Evolutionary conservation across 371 early-diverging fungal species (phyloP), one percentile per base, ranked within the genome.

Genomic region (Apophysomyces sp.): DNA sequence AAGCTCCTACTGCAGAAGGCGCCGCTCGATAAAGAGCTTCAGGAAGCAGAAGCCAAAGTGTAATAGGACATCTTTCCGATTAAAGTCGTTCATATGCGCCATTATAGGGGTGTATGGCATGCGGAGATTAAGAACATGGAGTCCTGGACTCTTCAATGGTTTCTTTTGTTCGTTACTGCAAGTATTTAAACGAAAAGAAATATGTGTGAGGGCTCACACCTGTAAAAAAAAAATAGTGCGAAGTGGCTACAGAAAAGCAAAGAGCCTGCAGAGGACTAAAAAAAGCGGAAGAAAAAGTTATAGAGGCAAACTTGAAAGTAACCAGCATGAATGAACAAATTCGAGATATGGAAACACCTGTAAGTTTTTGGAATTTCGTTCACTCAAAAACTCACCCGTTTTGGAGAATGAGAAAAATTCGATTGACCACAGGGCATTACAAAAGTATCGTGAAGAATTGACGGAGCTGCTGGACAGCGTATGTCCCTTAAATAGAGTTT

Each of bases 381-480:
- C 21, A 44, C 26, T 53, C 26, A 27, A 24, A 53, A 39, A 21
- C 49, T 44, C 32, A 31, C 15, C 18, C 34, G 16, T 61, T 16
- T 34, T 52, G 7, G 28, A 67, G 65, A 73, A 73, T 44, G 81
- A 81, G 31, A 81, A 81, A 39, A 59, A 76, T 56, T 60, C 68
- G 5, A 60, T 78, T 13, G 81, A 81, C 44, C 62, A 75, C 28
- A 71, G 81, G 40, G 51, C 63, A 15, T 61, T 81, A 16, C 53
- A 65, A 56, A 77, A 72, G n/a, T 78, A 76, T 53, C 78, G 81
- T 61, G 75, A 78, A 55, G 77, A 81, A 26, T 16, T 77, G 21
- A 67, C 65, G 8, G 62, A 63, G 40, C 60, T 80, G 52, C 60
- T 77, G 64, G 77, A 77, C 52, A 57, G 62, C 21, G 72, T 72